phyloP scores from a whole-genome alignment of 345 rosid genomes.

The Eucalyptus tenuipes region DNA sequence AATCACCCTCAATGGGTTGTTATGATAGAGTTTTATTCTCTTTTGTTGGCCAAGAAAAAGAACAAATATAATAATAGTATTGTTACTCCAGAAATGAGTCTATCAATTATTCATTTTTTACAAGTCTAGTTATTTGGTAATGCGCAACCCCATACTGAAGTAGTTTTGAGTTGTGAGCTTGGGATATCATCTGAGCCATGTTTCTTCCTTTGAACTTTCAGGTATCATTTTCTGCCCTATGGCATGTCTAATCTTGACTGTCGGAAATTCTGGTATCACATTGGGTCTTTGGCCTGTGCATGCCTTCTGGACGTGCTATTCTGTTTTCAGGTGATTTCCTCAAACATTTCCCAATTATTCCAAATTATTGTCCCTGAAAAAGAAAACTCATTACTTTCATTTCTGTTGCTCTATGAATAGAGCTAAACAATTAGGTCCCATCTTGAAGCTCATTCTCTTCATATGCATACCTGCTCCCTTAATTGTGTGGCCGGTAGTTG shows the following conservation, averaged over 20 bases:
- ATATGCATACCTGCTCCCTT: constrained; percentile 39
- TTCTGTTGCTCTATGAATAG: constrained; percentile 23
- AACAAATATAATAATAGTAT: not conserved
- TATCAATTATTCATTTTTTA: not conserved
- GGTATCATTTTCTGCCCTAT: constrained; percentile 67
- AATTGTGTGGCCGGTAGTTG: constrained; percentile 44
- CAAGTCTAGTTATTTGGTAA: not conserved
- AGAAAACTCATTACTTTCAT: not conserved
- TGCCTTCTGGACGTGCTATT: constrained; percentile 53
- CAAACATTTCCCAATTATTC: not conserved
- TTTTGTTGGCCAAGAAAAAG: not conserved
- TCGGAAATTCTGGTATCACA: constrained; percentile 65
- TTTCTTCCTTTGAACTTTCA: constrained; percentile 9
- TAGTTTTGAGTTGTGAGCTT: not conserved
- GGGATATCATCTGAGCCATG: not conserved
- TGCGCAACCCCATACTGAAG: not conserved
- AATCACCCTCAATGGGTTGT: not conserved
- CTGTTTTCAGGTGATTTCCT: constrained; percentile 47
- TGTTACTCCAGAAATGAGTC: not conserved
- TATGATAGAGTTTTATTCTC: not conserved
- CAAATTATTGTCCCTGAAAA: not conserved
- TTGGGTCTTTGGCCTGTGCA: constrained; percentile 65
- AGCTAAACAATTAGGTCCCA: constrained; percentile 62
- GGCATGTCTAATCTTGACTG: constrained; percentile 46
- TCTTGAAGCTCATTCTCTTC: constrained; percentile 69